A percentile compares a stretch with the other conserved stretches of the same genome.
Conservation (phyloP, 768 basidiomycete genomes). For the Mycena amicta region DNA sequence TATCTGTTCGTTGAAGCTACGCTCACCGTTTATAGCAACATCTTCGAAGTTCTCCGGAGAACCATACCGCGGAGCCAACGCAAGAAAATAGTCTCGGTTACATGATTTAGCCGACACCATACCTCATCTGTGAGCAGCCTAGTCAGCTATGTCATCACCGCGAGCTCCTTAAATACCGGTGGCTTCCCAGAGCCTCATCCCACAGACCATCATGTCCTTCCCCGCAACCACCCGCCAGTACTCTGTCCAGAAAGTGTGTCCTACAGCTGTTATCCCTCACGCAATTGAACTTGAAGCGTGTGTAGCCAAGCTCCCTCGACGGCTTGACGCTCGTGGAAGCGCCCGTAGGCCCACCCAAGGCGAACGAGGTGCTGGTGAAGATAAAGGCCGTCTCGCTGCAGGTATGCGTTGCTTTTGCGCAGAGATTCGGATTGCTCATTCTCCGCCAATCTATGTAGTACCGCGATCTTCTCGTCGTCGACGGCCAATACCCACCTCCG, state of each 20-base stretch:
- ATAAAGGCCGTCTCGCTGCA: conserved; percentile 60
- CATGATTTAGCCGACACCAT: no score
- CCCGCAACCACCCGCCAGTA: conserved; percentile 37
- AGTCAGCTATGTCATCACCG: no score
- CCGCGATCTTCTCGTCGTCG: conserved; percentile 50
- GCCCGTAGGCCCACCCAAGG: conserved; percentile 34
- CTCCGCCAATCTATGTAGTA: conserved; percentile 33
- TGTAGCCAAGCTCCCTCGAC: conserved; percentile 25
- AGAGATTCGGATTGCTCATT: neutral
- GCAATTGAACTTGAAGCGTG: neutral
- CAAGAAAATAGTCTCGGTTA: no score
- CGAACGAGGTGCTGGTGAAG: conserved; percentile 57
- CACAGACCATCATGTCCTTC: conserved; percentile 43
- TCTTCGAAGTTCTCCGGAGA: no score
- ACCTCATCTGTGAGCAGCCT: no score
- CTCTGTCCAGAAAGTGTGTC: conserved; percentile 6
- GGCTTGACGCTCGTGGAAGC: conserved; percentile 31
- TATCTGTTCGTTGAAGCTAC: no score
- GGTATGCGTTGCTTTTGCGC: conserved; percentile 26
- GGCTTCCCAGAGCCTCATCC: no score
- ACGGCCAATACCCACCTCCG: conserved; percentile 37
- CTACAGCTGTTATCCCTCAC: neutral
- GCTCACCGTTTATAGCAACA: no score
- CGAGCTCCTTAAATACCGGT: no score
- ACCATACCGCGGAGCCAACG: no score